Evolutionary conservation across 1,284 basidiomycete genomes (phyloP).

Genomic region (Apiotrichum laibachii): DNA sequence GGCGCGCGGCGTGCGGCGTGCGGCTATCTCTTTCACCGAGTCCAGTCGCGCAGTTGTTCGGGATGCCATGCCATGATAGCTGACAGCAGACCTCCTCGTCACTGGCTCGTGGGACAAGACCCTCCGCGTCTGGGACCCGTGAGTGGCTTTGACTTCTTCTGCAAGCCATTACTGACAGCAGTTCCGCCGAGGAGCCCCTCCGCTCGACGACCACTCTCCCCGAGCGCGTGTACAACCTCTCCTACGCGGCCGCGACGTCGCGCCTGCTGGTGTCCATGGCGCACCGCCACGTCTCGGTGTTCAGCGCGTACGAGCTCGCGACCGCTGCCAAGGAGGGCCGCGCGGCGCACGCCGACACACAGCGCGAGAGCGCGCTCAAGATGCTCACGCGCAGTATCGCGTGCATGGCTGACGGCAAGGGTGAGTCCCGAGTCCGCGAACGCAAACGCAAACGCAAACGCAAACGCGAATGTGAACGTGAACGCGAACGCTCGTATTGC

Average conservation of each 20-base stretch:
- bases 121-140: conserved; percentile 79
- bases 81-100: conserved; percentile 62
- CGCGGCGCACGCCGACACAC: conserved; percentile 62
- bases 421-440: conserved; percentile 53
- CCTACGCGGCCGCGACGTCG: conserved; percentile 42
- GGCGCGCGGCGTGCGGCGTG: background rate
- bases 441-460: too few species aligned
- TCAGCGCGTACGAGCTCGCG: conserved; percentile 71
- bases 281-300: conserved; percentile 81
- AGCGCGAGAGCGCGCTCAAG: conserved; percentile 88
- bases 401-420: conserved; percentile 89
- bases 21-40: too few species aligned
- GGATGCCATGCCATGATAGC: background rate
- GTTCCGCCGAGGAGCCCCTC: conserved; percentile 56
- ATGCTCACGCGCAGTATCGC: conserved; percentile 88
- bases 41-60: too few species aligned
- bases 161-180: conserved; percentile 5
- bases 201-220: conserved; percentile 65
- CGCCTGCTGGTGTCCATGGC: conserved; percentile 87
- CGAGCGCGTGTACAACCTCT: conserved; percentile 76
- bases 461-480: too few species aligned
- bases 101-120: conserved; percentile 90
- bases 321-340: conserved; percentile 56
- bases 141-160: conserved; percentile 17
- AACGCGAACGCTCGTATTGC: too few species aligned